Evolutionary conservation across 1,284 basidiomycete genomes (phyloP), one percentile per base, ranked within the genome.

Genomic region (Cutaneotrichosporon arboriforme): DNA sequence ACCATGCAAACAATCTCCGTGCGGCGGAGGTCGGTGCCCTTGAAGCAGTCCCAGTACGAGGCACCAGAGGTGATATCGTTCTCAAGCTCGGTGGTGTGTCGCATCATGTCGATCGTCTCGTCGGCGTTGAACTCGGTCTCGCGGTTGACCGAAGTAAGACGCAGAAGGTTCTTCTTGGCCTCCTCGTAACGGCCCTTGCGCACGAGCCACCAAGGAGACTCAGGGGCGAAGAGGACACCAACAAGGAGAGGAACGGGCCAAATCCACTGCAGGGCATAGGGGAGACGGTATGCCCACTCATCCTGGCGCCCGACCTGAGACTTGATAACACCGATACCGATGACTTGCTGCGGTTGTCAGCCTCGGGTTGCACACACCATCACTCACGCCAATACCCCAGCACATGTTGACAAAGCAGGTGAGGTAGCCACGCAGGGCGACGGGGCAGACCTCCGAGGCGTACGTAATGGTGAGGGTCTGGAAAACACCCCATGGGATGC

Each of bases 21-120:
- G 23, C 73, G 61, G 21, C 73, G 64, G 4, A 65, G 58, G 53
- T 75, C 62, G 38, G 61, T 58, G 14, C 72, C 75, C 49, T 67
- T 66, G 74, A 80, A 78, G 66, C 77, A 79, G 60, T 79, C 77
- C 18, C 64, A 52, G 65, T 77, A 79, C n/a, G 62, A 64, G 4
- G 72, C 38, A 3, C 70, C 68, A 3, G 52, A 46, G 14, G 69
- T 69, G 46, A 70, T 58, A 36, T 69, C 61, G 8, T 58, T 51
- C 49, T 69, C 70, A 18, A 71, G 54, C 46, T 68, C 67, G 34
- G 62, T 63, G 10, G 71, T 73, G 58, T 73, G 71, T 35, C 58
- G 56, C 51, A 74, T 75, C 69, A 79, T 76, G 50, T 75, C 75
- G 41, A 80, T 61, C 4, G 70, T 70, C 61, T 75, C 71, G 47